Evolutionary conservation across 371 early-diverging fungal species (phyloP), one percentile per base, ranked within the genome.

Genomic region (Syncephalastrum contaminatum): DNA sequence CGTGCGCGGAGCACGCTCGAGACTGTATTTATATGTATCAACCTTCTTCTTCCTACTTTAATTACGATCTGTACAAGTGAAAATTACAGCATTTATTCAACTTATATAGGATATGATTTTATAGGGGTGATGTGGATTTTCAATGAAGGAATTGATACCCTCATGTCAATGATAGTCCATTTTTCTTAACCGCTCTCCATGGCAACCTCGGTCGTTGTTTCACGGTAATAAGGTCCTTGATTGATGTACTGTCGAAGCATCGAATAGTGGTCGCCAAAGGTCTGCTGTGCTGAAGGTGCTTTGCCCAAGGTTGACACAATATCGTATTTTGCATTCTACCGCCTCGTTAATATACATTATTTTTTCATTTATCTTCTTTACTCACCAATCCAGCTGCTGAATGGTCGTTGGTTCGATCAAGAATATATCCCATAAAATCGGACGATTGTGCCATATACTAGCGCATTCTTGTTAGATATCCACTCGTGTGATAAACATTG

Each of bases 351-450:
- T 30, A 6, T 30, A 30, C 25, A 30, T 30, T 8, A 30, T 30
- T 10, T 10, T 5, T 10, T 30, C 36, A 2, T 2, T 12, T 10
- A 8, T 30, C 36, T 30, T 30, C 10, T 4, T 36, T 16, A n/a
- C 25, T 60, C 64, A 73, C 80, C 67, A 77, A 71, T 36, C 80
- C 77, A 20, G 58, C 51, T 27, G 59, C 58, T 15, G 61, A 66
- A 46, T 63, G 54, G 44, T 77, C 77, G 18, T 64, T 73, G 53
- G 75, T 58, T 27, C 80, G 59, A 56, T 80, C 71, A 50, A 80
- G 45, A 50, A 80, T 58, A 55, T 75, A 80, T 18, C 72, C 65
- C 53, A 80, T 59, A 51, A 77, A 70, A 48, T 67, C 68, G 20
- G 42, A 59, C 22, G 62, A 62, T 51, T 64, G 69, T 41, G 51